These are phyloP conservation scores for Mucor piriformis DNA, from an alignment of 371 early-diverging fungal genomes.

Conservation along the genomic window DNA sequence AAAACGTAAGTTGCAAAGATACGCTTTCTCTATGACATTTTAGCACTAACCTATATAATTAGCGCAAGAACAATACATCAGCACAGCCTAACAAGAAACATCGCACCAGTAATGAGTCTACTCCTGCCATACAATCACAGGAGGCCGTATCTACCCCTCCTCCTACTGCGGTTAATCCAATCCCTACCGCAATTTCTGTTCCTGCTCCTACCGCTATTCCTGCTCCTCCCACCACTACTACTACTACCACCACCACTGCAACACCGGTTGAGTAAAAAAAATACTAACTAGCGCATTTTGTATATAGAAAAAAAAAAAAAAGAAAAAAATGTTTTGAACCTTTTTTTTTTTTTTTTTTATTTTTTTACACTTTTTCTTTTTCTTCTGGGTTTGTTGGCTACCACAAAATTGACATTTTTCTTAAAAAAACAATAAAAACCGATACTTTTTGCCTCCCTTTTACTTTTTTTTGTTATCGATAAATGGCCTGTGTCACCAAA, in stretches of 20 bases:
- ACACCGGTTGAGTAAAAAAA: slow-evolving; percentile 1
- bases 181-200: neutral
- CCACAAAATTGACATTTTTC: no score
- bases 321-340: neutral
- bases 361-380: neutral
- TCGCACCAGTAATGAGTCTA: neutral
- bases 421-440: no score
- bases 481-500: no score
- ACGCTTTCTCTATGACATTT: neutral
- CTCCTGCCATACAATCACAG: neutral
- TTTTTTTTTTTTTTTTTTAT: neutral
- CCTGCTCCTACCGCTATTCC: neutral
- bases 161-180: neutral
- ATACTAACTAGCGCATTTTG: neutral
- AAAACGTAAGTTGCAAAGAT: slow-evolving; percentile 31
- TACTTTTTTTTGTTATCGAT: no score
- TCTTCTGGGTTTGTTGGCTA: neutral
- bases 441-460: no score
- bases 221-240: neutral
- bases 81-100: neutral
- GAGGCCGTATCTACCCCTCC: neutral
- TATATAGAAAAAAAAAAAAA: slow-evolving; percentile 1
- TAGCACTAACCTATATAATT: no score
- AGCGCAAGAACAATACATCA: neutral
- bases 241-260: neutral